phyloP scores from a whole-genome alignment of 768 basidiomycete species.

The Strobilomyces dryophilus region DNA sequence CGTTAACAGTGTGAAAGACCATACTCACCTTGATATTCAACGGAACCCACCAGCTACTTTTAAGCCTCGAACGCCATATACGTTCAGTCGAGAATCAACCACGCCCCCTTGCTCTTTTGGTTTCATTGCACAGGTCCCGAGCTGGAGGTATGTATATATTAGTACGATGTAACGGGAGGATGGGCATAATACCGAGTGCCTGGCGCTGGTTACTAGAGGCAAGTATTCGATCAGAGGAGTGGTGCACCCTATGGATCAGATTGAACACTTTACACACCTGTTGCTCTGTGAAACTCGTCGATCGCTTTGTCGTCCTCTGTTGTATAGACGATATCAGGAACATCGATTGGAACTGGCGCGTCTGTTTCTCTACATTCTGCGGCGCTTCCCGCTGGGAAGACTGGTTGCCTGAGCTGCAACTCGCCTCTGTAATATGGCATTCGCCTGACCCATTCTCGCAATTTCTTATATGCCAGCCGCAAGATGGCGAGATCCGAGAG shows the following conservation, averaged over 20 bases:
- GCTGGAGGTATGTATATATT: constrained; percentile 27
- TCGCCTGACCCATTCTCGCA: constrained; percentile 30
- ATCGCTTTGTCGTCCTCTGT: constrained; percentile 34
- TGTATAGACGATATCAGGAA: constrained; percentile 31
- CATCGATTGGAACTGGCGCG: constrained; percentile 20
- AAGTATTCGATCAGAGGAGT: not conserved
- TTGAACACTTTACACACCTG: constrained; percentile 8
- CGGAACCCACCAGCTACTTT: constrained; percentile 49
- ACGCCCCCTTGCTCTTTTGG: constrained; percentile 54
- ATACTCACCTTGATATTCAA: not conserved
- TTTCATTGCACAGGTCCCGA: constrained; percentile 69
- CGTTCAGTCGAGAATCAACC: constrained; percentile 57
- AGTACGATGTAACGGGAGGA: not conserved
- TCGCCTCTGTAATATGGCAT: constrained; percentile 42
- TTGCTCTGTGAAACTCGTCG: constrained; percentile 22
- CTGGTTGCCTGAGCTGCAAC: constrained; percentile 13
- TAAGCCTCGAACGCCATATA: constrained; percentile 54
- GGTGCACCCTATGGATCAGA: not conserved
- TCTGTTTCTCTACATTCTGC: constrained; percentile 23
- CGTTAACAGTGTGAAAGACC: not conserved
- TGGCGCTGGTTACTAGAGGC: constrained; percentile 26
- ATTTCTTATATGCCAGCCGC: constrained; percentile 26
- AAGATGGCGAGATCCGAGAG: constrained; percentile 24
- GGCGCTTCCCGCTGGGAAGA: constrained; percentile 19
- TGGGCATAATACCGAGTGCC: constrained; percentile 28